These are phyloP conservation scores for Penicillium concentricum DNA, from an alignment of 2,329 filamentous ascomycete genomes.

Conservation along the genomic window DNA sequence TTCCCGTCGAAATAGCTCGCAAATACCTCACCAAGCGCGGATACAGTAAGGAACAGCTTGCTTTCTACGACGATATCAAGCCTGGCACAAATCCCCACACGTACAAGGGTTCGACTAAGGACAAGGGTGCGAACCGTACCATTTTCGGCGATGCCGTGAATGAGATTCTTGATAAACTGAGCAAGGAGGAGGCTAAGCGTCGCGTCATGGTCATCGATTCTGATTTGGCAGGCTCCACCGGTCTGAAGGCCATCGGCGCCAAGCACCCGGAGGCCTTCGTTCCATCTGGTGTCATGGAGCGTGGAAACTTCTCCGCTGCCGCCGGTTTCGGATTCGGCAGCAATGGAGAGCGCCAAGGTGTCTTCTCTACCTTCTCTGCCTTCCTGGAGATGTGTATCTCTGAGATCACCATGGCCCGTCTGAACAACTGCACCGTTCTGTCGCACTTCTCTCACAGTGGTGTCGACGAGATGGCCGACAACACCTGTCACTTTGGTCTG, in stretches of 20 bases:
- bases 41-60: conserved; percentile 34
- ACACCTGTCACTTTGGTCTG: conserved; percentile 44
- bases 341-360: conserved; percentile 36
- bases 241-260: conserved; percentile 38
- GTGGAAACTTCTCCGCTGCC: conserved; percentile 43
- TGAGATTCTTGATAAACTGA: conserved; percentile 35
- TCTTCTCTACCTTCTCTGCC: conserved; percentile 44
- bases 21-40: conserved; percentile 40
- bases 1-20: conserved; percentile 37
- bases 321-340: conserved; percentile 41
- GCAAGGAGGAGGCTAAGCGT: conserved; percentile 38
- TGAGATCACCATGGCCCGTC: conserved; percentile 42
- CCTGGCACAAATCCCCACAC: conserved; percentile 30
- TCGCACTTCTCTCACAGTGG: conserved; percentile 44
- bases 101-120: conserved; percentile 36
- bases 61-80: conserved; percentile 38
- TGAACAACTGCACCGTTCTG: conserved; percentile 40
- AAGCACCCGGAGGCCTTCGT: conserved; percentile 41
- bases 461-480: conserved; percentile 44
- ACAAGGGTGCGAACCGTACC: conserved; percentile 38
- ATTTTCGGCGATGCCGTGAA: conserved; percentile 44
- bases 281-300: conserved; percentile 42
- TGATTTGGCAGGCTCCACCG: conserved; percentile 42
- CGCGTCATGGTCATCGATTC: conserved; percentile 44
- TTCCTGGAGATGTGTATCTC: conserved; percentile 44